Evolutionary conservation across 2,329 filamentous ascomycete species (phyloP), one percentile per base, ranked within the genome.

Genomic region (Aspergillus sp.): DNA sequence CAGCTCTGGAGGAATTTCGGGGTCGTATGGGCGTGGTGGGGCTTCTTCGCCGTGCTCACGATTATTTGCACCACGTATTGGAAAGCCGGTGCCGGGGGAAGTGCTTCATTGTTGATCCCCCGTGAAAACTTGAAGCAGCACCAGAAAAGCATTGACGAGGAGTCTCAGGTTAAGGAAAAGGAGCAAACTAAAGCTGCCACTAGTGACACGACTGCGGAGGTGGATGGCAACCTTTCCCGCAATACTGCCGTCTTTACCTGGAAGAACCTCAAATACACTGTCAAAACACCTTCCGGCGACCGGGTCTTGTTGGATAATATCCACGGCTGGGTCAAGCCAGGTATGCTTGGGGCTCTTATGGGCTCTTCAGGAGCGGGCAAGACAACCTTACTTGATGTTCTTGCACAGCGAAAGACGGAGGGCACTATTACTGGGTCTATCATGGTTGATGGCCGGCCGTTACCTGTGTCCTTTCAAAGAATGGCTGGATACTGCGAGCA

Each of bases 161-260:
- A 87, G 67, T 76, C 70, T 13, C 71, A 71, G 55, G 10, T 55
- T 23, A 57, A 32, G 7, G 30, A 58, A 55, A 58, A 62, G 47
- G 54, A 54, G 12, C 43, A 58, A 9, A 32, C 62, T 43, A 57
- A 71, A 54, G 19, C 59, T 12, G 17, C 58, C 17, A 13, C 52
- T 55, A 55, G 54, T 49, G 38, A 58, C 47, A 63, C 60, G 65
- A 55, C 49, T 38, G 55, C 62, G 58, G 62, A 62, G 4, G 41
- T 45, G 41, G 73, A 78, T 25, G 70, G 69, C 1, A 70, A 78
- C 21, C 78, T 89, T 1, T 73, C 86, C 38, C 82, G 82, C 32
- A 89, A 89, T 71, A 88, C 82, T 0, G 87, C 85, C 0, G 79
- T 89, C 1, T 90, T 91, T 67, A 91, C 89, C 1, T 92, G 89